These are phyloP conservation scores for Capsella bursapastoris DNA, from an alignment of 345 rosid genomes.

Conservation along the genomic window DNA sequence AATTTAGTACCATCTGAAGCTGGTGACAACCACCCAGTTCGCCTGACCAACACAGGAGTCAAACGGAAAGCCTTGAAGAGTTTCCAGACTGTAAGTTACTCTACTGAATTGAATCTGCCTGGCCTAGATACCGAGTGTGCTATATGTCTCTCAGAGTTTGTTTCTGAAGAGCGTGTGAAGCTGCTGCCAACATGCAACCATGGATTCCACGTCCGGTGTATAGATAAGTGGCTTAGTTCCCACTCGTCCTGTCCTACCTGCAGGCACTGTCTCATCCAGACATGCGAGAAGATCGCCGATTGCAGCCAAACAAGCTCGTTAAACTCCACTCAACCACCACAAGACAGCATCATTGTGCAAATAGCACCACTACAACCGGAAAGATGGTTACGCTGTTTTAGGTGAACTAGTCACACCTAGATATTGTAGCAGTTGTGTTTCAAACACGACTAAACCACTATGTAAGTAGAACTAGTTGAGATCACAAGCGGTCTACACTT, in stretches of 20 bases:
- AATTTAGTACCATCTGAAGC: slow-evolving; percentile 45
- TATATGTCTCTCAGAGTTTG: slow-evolving; percentile 76
- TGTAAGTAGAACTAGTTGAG: slow-evolving; percentile 34
- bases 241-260: slow-evolving; percentile 96
- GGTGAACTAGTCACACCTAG: slow-evolving; percentile 45
- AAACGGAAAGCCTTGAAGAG: slow-evolving; percentile 73
- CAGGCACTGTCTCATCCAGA: slow-evolving; percentile 75
- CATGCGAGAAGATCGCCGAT: slow-evolving; percentile 72
- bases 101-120: slow-evolving; percentile 56
- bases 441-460: slow-evolving; percentile 29
- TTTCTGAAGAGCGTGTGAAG: slow-evolving; percentile 62
- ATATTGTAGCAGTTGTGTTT: slow-evolving; percentile 26
- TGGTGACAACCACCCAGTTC: slow-evolving; percentile 38
- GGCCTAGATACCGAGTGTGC: slow-evolving; percentile 67
- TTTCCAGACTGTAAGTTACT: slow-evolving; percentile 66
- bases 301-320: slow-evolving; percentile 55
- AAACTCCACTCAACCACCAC: slow-evolving; percentile 47
- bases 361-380: slow-evolving; percentile 67
- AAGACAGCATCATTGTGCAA: slow-evolving; percentile 51
- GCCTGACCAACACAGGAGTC: slow-evolving; percentile 70
- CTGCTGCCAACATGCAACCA: slow-evolving; percentile 84
- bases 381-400: slow-evolving; percentile 54
- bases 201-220: slow-evolving; percentile 79
- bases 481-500: slow-evolving; percentile 36
- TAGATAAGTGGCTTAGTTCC: slow-evolving; percentile 85